Conservation (phyloP, 2,329 filamentous ascomycete genomes). For the Neocatenulostroma microsporum region DNA sequence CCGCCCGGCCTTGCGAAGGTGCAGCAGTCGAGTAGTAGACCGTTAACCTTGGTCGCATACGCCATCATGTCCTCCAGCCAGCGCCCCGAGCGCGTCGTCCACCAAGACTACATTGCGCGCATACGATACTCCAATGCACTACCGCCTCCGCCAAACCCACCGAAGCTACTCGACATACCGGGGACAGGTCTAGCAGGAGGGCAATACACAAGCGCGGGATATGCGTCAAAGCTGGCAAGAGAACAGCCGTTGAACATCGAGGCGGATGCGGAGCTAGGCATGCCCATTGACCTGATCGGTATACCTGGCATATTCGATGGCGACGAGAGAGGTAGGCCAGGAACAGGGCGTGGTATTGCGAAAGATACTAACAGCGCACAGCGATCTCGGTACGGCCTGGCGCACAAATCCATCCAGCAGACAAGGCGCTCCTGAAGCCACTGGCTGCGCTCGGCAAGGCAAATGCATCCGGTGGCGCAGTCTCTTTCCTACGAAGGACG, state of each 20-base stretch:
- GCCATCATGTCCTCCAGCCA: conserved; percentile 24
- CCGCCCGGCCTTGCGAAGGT: no score
- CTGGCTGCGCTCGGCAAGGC: conserved; percentile 79
- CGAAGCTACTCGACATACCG: conserved; percentile 94
- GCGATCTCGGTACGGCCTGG: conserved; percentile 59
- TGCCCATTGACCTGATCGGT: conserved; percentile 92
- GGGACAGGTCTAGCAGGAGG: conserved; percentile 80
- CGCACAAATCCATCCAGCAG: conserved; percentile 69
- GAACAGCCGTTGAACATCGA: conserved; percentile 95
- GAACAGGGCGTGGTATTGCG: background rate
- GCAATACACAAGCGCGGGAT: conserved; percentile 83
- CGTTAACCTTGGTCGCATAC: no score
- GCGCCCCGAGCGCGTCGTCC: conserved; percentile 41
- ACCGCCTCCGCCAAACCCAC: conserved; percentile 85
- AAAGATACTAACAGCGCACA: conserved; percentile 13
- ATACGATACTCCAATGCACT: conserved; percentile 94
- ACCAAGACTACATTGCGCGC: conserved; percentile 96
- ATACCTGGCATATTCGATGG: conserved; percentile 93
- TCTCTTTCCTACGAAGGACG: conserved; percentile 90
- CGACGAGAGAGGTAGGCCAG: conserved; percentile 77
- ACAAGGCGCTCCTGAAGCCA: conserved; percentile 74
- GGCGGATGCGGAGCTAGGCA: conserved; percentile 92
- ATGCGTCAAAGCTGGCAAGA: conserved; percentile 78
- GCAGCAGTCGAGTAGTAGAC: no score
- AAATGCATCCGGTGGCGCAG: conserved; percentile 64